These are phyloP conservation scores for Dendrocalamus latiflorus DNA, from an alignment of 202 grass and related monocot species.

Conservation along the genomic window DNA sequence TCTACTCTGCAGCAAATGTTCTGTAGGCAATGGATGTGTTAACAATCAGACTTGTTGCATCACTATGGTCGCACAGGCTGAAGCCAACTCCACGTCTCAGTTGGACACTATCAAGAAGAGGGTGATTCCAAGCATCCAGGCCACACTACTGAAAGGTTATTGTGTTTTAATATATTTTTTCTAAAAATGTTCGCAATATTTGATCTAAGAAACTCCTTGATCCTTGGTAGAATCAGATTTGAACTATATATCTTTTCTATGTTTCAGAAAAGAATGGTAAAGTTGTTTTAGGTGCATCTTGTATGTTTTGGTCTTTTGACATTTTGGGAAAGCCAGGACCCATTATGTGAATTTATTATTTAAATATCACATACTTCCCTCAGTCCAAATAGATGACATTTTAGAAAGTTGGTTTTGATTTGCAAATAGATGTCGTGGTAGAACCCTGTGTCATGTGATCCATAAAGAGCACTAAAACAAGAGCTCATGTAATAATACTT, in stretches of 20 bases:
- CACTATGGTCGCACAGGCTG: constrained; percentile 44
- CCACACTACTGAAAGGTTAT: constrained; percentile 70
- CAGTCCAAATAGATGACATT: too few relatives aligned
- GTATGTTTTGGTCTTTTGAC: not conserved
- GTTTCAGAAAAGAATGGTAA: not conserved
- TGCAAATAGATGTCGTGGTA: too few relatives aligned
- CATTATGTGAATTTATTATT: too few relatives aligned
- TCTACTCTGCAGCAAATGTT: constrained; percentile 54
- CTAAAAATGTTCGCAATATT: not conserved
- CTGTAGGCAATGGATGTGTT: constrained; percentile 6
- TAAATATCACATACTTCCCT: too few relatives aligned
- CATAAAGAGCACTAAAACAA: too few relatives aligned
- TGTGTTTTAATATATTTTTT: not conserved
- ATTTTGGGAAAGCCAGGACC: not conserved
- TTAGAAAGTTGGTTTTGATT: too few relatives aligned
- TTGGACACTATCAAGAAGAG: constrained; percentile 58
- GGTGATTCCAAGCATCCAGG: constrained; percentile 57
- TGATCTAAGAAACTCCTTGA: not conserved
- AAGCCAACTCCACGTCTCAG: constrained; percentile 30
- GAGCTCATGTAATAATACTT: too few relatives aligned
- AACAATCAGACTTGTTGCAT: constrained; percentile 55
- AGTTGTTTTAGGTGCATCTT: not conserved
- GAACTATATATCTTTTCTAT: not conserved
- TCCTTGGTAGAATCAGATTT: not conserved
- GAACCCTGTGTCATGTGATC: too few relatives aligned